These are phyloP conservation scores for Caryocar brasiliense DNA, from an alignment of 441 rosid genomes.

Conservation along the genomic window DNA sequence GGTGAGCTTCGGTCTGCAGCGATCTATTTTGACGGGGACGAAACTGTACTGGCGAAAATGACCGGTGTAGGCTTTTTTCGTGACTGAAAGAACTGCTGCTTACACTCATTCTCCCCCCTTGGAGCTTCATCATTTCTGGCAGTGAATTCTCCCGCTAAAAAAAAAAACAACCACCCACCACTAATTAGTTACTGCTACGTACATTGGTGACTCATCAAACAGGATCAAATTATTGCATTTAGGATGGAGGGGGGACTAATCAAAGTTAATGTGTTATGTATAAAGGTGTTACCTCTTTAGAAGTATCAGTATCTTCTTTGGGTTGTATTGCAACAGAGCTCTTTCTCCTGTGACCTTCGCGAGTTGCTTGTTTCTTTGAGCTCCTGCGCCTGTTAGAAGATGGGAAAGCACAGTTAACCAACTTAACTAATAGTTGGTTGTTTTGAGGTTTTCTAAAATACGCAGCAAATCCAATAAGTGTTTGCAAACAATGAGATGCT, in stretches of 20 bases:
- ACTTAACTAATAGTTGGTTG: too few relatives aligned
- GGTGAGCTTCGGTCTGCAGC: constrained; percentile 38
- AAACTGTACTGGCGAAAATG: constrained; percentile 36
- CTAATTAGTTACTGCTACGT: too few relatives aligned
- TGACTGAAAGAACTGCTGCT: constrained; percentile 22
- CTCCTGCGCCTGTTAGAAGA: constrained; percentile 23
- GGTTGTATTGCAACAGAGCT: background rate
- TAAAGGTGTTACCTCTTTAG: constrained; percentile 28
- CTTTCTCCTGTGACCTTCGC: constrained; percentile 15
- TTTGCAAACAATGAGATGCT: background rate
- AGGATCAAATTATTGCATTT: too few relatives aligned
- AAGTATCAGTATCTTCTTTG: constrained; percentile 27
- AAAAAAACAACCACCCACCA: background rate
- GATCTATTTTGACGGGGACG: constrained; percentile 6
- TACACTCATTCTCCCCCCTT: constrained; percentile 21
- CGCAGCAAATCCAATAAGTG: too few relatives aligned
- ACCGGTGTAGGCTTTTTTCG: constrained; percentile 5
- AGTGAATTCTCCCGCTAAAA: constrained; percentile 29
- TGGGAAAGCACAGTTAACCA: background rate
- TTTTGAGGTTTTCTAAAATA: too few relatives aligned
- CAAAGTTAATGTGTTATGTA: background rate
- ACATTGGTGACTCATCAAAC: too few relatives aligned
- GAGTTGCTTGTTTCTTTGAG: constrained; percentile 19
- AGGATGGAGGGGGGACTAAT: too few relatives aligned
- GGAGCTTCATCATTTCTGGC: constrained; percentile 5